phyloP scores from a whole-genome alignment of 345 rosid genomes.

The Angophora floribunda region DNA sequence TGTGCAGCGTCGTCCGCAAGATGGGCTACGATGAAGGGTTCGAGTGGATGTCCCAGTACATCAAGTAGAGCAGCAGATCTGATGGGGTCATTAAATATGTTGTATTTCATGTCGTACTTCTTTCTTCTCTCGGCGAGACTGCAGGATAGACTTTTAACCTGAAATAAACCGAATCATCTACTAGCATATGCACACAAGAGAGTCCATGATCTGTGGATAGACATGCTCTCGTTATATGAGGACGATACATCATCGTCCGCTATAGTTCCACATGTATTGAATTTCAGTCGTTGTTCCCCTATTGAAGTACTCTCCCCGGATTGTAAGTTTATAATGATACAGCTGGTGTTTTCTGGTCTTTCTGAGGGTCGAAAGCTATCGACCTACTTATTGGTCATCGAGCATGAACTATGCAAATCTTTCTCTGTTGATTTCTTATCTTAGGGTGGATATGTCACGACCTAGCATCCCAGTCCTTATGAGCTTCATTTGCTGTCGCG shows the following conservation, averaged over 20 bases:
- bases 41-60: slow-evolving; percentile 49
- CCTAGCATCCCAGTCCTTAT: rapidly evolving
- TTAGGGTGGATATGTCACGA: not conserved
- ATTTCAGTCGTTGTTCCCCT: not conserved
- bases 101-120: no score
- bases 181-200: no score
- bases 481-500: not conserved
- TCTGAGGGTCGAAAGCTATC: not conserved
- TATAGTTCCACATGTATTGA: not conserved
- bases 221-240: not conserved
- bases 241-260: not conserved
- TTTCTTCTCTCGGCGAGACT: not conserved
- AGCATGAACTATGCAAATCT: not conserved
- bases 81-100: not conserved
- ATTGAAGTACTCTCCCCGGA: not conserved
- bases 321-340: rapidly evolving
- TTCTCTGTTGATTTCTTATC: not conserved
- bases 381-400: not conserved
- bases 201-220: not conserved
- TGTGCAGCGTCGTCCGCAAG: slow-evolving; percentile 46
- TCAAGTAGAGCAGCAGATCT: slow-evolving; percentile 22
- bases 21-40: slow-evolving; percentile 55
- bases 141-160: no score
- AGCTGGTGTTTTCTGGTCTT: not conserved
- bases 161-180: no score